Evolutionary conservation across 352 stramenopile genomes (phyloP), one percentile per base, ranked within the genome.

Genomic region (Pythium rhizo-oryzae): DNA sequence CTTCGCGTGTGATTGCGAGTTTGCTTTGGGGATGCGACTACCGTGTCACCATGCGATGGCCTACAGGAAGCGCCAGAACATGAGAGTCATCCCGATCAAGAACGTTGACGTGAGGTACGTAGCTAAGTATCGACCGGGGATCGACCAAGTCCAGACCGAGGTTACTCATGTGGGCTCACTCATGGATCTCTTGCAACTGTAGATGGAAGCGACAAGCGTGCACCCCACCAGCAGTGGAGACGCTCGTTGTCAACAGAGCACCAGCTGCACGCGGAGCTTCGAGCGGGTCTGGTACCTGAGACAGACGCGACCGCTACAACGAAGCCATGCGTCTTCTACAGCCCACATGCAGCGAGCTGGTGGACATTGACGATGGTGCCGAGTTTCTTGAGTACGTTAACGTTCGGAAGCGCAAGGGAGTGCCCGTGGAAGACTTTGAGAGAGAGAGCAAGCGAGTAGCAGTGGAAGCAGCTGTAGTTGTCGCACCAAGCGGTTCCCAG

Each of bases 11-110:
- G 52, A 70, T 19, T 72, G 65, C 19, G 57, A 70, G 35, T 71
- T 76, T 11, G 16, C 50, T 5, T 47, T 21, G 41, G 47, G 25
- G 8, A 75, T 69, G 62, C 53, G 39, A 11, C 55, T 78, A 1
- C 67, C 59, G 0, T 78, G 71, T 23, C 33, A 60, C 12, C 67
- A 78, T 33, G 51, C 46, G 3, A 75, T 78, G 15, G 63, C 60
- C 7, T 72, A 65, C 16, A 49, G 59, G 0, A 71, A 63, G 41
- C 24, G 57, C 8, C 33, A n/a, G n/a, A 19, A 44, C 21, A 37
- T 46, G 2, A 2, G 33, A 1, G 30, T 54, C 7, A 72, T 78
- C 30, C 63, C 71, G 13, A n/a, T 59, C 4, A 8, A 24, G n/a
- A 8, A 23, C 2, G 54, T 59, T n/a, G 60, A 67, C 60, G 19